Percentiles rank a stretch among this genome's conserved stretches.
Conservation (phyloP, 352 stramenopile genomes). For the Phytophthora podocarpi region DNA sequence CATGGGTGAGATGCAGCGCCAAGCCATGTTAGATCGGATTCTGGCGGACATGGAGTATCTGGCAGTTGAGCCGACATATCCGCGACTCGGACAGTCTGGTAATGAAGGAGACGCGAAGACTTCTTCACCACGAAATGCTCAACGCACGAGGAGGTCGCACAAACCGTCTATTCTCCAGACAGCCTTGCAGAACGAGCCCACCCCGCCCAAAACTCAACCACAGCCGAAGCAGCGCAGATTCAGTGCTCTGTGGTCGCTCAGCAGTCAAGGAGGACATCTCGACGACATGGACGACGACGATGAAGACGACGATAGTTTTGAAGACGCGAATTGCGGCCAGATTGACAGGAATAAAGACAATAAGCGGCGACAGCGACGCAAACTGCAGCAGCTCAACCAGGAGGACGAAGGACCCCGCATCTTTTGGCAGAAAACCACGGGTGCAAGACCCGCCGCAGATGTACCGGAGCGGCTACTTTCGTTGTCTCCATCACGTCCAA, state of each 20-base stretch:
- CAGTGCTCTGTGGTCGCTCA: slow-evolving; percentile 32
- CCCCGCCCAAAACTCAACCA: not conserved
- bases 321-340: slow-evolving; percentile 7
- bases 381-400: slow-evolving; percentile 21
- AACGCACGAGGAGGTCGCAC: slow-evolving; percentile 7
- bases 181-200: slow-evolving; percentile 8
- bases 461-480: slow-evolving; percentile 28
- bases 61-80: slow-evolving; percentile 32
- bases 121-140: not conserved
- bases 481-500: slow-evolving; percentile 15
- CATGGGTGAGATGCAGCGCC: slow-evolving; percentile 62
- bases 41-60: slow-evolving; percentile 73
- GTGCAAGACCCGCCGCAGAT: slow-evolving; percentile 45
- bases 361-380: slow-evolving; percentile 33
- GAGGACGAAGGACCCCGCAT: slow-evolving; percentile 28
- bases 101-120: not conserved
- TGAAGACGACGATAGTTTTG: slow-evolving; percentile 18
- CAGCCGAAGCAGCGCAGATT: slow-evolving; percentile 49
- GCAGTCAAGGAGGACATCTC: not conserved
- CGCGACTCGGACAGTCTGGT: slow-evolving; percentile 26
- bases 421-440: slow-evolving; percentile 54
- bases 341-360: slow-evolving; percentile 10
- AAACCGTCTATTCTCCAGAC: slow-evolving; percentile 25
- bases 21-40: slow-evolving; percentile 63
- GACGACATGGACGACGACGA: slow-evolving; percentile 29